Conservation (phyloP, 2,329 filamentous ascomycete genomes). For the Hypoxylon sp. region DNA sequence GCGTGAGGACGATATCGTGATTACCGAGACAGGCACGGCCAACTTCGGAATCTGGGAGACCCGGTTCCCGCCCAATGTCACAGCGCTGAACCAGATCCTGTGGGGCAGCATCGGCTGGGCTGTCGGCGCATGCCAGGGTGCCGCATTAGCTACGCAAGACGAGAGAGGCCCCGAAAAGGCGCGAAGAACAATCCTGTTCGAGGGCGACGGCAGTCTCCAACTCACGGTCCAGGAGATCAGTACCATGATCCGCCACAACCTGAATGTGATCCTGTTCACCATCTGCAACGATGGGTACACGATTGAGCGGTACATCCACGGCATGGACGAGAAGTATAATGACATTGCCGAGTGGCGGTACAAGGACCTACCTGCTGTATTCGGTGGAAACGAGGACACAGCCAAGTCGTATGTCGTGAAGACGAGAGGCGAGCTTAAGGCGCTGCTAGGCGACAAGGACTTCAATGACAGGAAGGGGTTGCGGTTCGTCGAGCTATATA, state of each 20-base stretch:
- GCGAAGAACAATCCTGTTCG: slow-evolving; percentile 83
- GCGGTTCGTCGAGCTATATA: slow-evolving; percentile 85
- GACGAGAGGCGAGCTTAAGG: slow-evolving; percentile 77
- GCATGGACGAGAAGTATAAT: slow-evolving; percentile 84
- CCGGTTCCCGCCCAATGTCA: slow-evolving; percentile 82
- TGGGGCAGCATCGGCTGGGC: slow-evolving; percentile 78
- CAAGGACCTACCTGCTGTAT: slow-evolving; percentile 76
- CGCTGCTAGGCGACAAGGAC: slow-evolving; percentile 73
- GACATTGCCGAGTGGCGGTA: slow-evolving; percentile 84
- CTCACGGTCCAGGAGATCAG: slow-evolving; percentile 87
- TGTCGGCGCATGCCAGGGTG: slow-evolving; percentile 72
- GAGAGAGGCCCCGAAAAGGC: slow-evolving; percentile 57
- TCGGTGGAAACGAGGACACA: slow-evolving; percentile 71
- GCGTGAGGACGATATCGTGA: slow-evolving; percentile 79
- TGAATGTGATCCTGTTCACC: slow-evolving; percentile 87
- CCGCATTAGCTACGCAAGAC: slow-evolving; percentile 82
- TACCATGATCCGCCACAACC: slow-evolving; percentile 82
- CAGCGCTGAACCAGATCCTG: slow-evolving; percentile 83
- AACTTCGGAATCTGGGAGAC: slow-evolving; percentile 93
- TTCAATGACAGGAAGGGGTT: slow-evolving; percentile 72
- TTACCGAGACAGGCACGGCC: slow-evolving; percentile 89
- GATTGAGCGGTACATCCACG: slow-evolving; percentile 90
- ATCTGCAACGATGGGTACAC: slow-evolving; percentile 92
- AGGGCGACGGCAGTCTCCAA: slow-evolving; percentile 91
- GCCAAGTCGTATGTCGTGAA: slow-evolving; percentile 77